These are phyloP conservation scores for Sporisorium reilianum DNA, from an alignment of 1,284 basidiomycete genomes.

Conservation along the genomic window DNA sequence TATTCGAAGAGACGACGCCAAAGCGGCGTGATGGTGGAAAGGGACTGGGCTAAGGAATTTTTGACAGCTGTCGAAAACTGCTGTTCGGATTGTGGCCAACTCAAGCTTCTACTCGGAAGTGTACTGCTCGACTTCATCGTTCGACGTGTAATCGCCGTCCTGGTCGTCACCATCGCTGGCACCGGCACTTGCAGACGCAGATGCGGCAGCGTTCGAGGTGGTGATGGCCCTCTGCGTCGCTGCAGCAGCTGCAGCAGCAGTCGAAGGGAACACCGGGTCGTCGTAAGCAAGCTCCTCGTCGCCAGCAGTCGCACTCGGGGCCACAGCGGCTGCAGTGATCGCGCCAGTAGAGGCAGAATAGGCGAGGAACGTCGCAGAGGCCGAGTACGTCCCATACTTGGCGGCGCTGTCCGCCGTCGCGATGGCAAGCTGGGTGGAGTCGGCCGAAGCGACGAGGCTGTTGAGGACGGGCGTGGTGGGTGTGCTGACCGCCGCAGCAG, in stretches of 20 bases:
- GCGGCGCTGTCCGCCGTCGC: slow-evolving; percentile 1
- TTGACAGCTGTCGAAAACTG: neutral
- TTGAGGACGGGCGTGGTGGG: neutral
- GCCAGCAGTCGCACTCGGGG: neutral
- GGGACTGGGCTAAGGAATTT: too few relatives aligned
- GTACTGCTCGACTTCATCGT: slow-evolving; percentile 13
- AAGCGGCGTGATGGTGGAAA: too few relatives aligned
- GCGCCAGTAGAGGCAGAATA: neutral
- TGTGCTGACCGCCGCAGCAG: neutral
- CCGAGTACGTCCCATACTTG: slow-evolving; percentile 10
- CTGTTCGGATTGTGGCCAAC: neutral
- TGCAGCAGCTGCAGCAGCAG: neutral
- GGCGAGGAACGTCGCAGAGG: slow-evolving; percentile 7
- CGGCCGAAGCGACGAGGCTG: neutral
- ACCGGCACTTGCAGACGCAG: neutral
- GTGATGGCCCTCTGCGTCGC: neutral
- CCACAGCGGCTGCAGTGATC: neutral
- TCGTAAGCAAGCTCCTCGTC: slow-evolving; percentile 21
- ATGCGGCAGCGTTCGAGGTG: too few relatives aligned
- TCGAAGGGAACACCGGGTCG: slow-evolving; percentile 16
- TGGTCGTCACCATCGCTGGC: neutral
- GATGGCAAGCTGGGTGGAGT: neutral
- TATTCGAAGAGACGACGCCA: neutral
- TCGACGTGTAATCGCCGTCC: neutral
- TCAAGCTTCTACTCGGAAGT: slow-evolving; percentile 8